Conservation (phyloP, 257 asterid genomes). For the Solanum paucissectum region DNA sequence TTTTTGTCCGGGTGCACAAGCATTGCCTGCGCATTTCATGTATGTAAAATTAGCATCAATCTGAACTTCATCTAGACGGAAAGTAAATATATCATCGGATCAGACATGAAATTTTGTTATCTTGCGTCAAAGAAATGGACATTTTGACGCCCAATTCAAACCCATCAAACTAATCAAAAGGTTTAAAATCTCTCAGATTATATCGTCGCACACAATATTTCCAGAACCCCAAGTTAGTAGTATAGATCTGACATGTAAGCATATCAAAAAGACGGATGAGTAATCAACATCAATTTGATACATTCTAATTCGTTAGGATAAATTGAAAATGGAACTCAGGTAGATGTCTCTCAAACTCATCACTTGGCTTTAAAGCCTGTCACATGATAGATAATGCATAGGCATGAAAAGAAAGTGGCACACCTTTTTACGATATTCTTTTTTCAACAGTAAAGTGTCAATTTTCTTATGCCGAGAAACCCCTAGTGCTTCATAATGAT, state of each 20-base stretch:
- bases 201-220: not conserved
- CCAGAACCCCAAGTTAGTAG: not conserved
- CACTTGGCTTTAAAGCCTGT: not conserved
- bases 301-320: not conserved
- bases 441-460: slow-evolving; percentile 61
- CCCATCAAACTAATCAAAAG: not conserved
- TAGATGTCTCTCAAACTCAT: not conserved
- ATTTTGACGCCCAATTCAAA: not conserved
- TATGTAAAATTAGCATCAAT: not conserved
- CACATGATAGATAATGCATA: not conserved
- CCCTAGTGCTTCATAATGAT: slow-evolving; percentile 93
- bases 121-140: not conserved
- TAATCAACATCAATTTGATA: not conserved
- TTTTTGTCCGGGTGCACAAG: slow-evolving; percentile 99
- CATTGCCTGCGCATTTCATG: slow-evolving; percentile 56
- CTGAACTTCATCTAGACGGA: not conserved
- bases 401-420: not conserved
- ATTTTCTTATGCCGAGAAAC: slow-evolving; percentile 61
- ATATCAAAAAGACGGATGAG: not conserved
- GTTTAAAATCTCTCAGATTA: not conserved
- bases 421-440: slow-evolving; percentile 91
- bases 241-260: not conserved
- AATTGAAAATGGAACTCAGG: not conserved
- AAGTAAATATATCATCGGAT: not conserved
- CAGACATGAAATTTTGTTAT: not conserved